Evolutionary conservation across 2,329 filamentous ascomycete genomes (phyloP).

Genomic region (Fusarium anthophilum): DNA sequence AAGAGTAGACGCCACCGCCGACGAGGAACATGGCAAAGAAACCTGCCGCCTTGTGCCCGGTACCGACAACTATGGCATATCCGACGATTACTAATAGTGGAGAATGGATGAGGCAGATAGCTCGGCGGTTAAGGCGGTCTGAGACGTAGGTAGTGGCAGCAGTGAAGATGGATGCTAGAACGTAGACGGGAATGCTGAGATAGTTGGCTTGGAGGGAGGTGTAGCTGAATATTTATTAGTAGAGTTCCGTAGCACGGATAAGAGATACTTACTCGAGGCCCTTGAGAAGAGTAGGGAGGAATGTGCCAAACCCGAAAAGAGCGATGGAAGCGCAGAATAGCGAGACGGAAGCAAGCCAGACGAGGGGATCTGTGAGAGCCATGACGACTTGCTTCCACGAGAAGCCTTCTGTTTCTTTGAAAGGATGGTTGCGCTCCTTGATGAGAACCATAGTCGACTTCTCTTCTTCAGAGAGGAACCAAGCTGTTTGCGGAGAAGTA

Average conservation of each 20-base stretch:
- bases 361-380: constrained; percentile 41
- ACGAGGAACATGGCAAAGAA: constrained; percentile 42
- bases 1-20: constrained; percentile 23
- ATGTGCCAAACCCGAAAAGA: constrained; percentile 49
- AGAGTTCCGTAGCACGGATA: no score
- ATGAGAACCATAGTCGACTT: constrained; percentile 43
- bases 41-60: constrained; percentile 35
- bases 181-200: constrained; percentile 49
- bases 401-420: constrained; percentile 25
- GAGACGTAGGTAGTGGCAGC: constrained; percentile 24
- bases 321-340: constrained; percentile 35
- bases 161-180: constrained; percentile 36
- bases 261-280: constrained; percentile 43
- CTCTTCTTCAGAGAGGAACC: constrained; percentile 55
- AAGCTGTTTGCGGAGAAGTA: constrained; percentile 55
- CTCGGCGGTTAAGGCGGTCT: constrained; percentile 39
- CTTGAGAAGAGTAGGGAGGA: constrained; percentile 49
- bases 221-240: constrained; percentile 12
- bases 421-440: constrained; percentile 12
- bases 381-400: constrained; percentile 36
- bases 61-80: constrained; percentile 43
- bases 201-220: constrained; percentile 47
- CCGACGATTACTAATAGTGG: constrained; percentile 41
- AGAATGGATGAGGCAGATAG: constrained; percentile 26
- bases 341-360: constrained; percentile 43